Evolutionary conservation across 2,329 filamentous ascomycete genomes (phyloP), one percentile per base, ranked within the genome.

Genomic region (Aspergillus awamori): DNA sequence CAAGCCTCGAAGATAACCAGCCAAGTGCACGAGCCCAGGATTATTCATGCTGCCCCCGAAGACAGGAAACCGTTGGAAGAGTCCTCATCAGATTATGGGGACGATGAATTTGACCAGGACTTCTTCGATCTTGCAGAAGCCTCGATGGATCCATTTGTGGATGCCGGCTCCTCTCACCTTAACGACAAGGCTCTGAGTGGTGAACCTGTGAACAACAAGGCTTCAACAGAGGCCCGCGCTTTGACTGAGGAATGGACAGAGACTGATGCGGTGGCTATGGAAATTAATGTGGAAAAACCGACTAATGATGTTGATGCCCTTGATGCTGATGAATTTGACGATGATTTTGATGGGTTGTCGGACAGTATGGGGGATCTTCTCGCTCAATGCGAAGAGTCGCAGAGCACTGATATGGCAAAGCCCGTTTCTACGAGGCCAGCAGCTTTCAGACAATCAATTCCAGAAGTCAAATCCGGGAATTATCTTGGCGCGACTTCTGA

Each of bases 281-380:
- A 58, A 33, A 8, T 39, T 10, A 28, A 47, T 17, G 22, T 28
- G 24, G 26, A 48, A 13, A 20, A 48, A 33, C 41, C 61, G 20
- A 26, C 43, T 11, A 62, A 58, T 28, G 33, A 15, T 22, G 51
- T 61, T 17, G 17, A 53, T 54, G 41, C 45, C n/a, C 28, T 48
- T 52, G 55, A 63, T 45, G 77, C 80, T 47, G 85, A 89, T 55
- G 88, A 89, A 48, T 89, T 90, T 75, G 88, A 83, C 49, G 88
- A 91, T 63, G 88, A 90, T 60, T 87, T 89, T 63, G 86, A 89
- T 51, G 77, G 84, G 6, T 83, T 86, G 66, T 81, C 78, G 4
- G 86, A 84, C 60, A 84, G 86, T 68, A 72, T 89, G 54, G 83
- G 87, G 64, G 81, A 85, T 57, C 78, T 87, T 41, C 80, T 84